These are phyloP conservation scores for Phytophthora podocarpi DNA, from an alignment of 352 stramenopile species.

Conservation along the genomic window DNA sequence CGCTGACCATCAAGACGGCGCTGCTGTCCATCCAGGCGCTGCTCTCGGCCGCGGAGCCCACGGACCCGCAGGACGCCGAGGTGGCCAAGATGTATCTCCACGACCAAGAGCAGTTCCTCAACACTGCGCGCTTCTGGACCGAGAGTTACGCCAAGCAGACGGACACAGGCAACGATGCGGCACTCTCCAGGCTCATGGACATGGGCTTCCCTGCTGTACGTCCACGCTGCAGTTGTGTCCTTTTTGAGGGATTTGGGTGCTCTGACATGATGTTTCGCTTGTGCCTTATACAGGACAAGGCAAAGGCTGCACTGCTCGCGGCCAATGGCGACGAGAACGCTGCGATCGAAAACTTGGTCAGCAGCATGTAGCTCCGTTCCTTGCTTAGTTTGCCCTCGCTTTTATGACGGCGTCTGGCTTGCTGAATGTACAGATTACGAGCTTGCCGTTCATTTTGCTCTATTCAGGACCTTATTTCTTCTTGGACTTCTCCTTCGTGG, in stretches of 20 bases:
- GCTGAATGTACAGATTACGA: constrained; percentile 33
- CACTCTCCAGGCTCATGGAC: constrained; percentile 76
- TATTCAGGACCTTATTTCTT: constrained; percentile 41
- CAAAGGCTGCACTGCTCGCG: constrained; percentile 63
- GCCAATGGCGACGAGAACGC: constrained; percentile 88
- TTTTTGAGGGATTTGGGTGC: too few species aligned
- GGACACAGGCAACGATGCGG: constrained; percentile 53
- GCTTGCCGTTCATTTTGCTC: constrained; percentile 1
- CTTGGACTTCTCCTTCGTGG: constrained; percentile 49
- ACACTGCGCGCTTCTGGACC: constrained; percentile 96
- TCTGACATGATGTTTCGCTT: constrained; percentile 1
- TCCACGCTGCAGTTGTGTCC: background rate
- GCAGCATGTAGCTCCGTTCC: constrained; percentile 57
- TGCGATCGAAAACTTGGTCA: constrained; percentile 85
- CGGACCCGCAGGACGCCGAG: constrained; percentile 94
- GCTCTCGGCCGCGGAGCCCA: constrained; percentile 94
- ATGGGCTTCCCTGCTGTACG: constrained; percentile 87
- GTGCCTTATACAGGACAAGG: constrained; percentile 51
- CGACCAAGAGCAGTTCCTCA: constrained; percentile 91
- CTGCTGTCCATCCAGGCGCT: constrained; percentile 96
- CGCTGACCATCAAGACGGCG: constrained; percentile 97
- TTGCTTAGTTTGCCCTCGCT: background rate
- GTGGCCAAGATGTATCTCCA: constrained; percentile 97
- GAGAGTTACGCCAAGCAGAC: constrained; percentile 93
- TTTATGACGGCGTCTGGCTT: constrained; percentile 2